Evolutionary conservation across 768 basidiomycete genomes (phyloP).

Genomic region (Candolleomyces efflorescens): DNA sequence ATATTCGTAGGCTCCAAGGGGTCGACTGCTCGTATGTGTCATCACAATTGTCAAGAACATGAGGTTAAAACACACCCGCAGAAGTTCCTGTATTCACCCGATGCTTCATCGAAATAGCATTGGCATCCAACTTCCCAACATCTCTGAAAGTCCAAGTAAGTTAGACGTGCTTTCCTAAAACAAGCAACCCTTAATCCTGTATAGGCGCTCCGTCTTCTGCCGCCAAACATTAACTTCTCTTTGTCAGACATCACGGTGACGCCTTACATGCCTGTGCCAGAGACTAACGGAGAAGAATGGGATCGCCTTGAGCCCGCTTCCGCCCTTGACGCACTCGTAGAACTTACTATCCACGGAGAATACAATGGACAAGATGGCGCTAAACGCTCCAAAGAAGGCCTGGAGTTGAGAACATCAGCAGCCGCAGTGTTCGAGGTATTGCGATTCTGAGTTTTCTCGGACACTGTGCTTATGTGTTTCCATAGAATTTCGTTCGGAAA

Average conservation of each 20-base stretch:
- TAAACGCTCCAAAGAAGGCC: slow-evolving; percentile 57
- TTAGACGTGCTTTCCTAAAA: background rate
- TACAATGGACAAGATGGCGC: slow-evolving; percentile 65
- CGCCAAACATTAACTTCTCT: slow-evolving; percentile 49
- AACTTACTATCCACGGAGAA: slow-evolving; percentile 84
- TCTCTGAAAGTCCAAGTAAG: slow-evolving; percentile 79
- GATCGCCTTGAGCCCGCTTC: slow-evolving; percentile 79
- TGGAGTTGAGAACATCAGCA: slow-evolving; percentile 75
- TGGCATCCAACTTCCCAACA: slow-evolving; percentile 93
- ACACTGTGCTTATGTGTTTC: slow-evolving; percentile 2
- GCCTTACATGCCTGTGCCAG: slow-evolving; percentile 72
- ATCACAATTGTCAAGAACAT: background rate
- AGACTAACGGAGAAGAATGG: slow-evolving; percentile 91
- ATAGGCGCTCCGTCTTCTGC: slow-evolving; percentile 45
- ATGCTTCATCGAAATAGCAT: slow-evolving; percentile 80
- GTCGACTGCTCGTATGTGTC: slow-evolving; percentile 40
- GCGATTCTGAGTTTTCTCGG: background rate
- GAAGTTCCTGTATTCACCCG: slow-evolving; percentile 60
- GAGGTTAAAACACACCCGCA: slow-evolving; percentile 33
- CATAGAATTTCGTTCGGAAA: slow-evolving; percentile 70
- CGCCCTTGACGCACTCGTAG: slow-evolving; percentile 78
- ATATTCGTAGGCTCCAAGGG: slow-evolving; percentile 80
- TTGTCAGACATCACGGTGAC: slow-evolving; percentile 66
- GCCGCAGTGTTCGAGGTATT: slow-evolving; percentile 79
- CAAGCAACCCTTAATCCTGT: slow-evolving; percentile 10